Evolutionary conservation across 768 basidiomycete species (phyloP), one percentile per base, ranked within the genome.

Genomic region (Pleurotus salmoneostramineus): DNA sequence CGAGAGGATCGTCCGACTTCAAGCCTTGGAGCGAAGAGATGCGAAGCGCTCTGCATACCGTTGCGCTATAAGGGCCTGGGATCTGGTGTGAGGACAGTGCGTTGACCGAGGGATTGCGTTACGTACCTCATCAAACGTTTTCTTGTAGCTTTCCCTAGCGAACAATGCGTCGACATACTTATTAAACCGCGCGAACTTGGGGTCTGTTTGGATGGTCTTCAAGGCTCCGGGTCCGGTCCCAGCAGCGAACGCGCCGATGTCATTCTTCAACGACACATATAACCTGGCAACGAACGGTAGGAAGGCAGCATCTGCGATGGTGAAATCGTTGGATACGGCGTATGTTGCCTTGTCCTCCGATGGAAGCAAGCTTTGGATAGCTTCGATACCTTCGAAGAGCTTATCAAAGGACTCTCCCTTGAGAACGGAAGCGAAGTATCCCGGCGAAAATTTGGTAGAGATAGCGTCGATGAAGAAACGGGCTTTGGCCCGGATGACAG

Each of bases 401-500:
- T 70, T 70, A 8, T 76, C 77, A 5, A 71, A 69, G 11, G 76
- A 67, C 55, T 77, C 76, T 4, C 77, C 80, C 1, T 71, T 67
- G 7, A 67, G 31, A 15, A 79, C 31, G 47, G 77, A 74, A 3
- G 65, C 75, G 46, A 63, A 60, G 62, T 68, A 80, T 0, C 71
- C 67, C 0, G 80, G 72, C 31, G 66, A 50, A 61, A 85, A 69
- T 59, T 79, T 80, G 61, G 71, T 78, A 2, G 74, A 73, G 36
- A 83, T 74, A 5, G 75, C 71, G 58, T 88, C 83, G 66, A 84
- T 77, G 72, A 88, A 85, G 69, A 88, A 82, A 21, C 87, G 83
- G 6, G 75, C 80, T 57, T 78, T 73, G 37, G 88, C 87, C 37
- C 84, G 81, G 5, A 65, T 62, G 37, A 88, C 75, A 0, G 83